Conservation (phyloP, 1,284 basidiomycete genomes). For the Cutaneotrichosporon cyanovorans region DNA sequence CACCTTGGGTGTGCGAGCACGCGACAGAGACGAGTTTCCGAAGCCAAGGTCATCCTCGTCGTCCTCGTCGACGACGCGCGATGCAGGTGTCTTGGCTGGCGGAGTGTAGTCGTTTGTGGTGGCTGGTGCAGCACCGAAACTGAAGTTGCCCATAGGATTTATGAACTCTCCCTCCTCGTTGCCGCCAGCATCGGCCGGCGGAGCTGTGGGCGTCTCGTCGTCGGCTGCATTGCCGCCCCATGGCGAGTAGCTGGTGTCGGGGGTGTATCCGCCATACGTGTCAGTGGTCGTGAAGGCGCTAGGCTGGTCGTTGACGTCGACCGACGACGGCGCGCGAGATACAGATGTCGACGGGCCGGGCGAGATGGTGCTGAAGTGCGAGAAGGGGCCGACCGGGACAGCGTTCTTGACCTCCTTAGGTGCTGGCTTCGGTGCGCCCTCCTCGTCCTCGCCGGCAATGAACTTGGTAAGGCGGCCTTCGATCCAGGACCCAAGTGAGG, state of each 20-base stretch:
- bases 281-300: neutral
- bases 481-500: slow-evolving; percentile 85
- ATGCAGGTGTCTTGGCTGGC: neutral
- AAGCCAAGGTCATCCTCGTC: slow-evolving; percentile 86
- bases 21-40: slow-evolving; percentile 58
- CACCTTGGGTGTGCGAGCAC: slow-evolving; percentile 39
- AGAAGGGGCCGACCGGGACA: slow-evolving; percentile 68
- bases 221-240: slow-evolving; percentile 9
- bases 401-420: slow-evolving; percentile 10
- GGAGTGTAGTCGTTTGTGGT: slow-evolving; percentile 2
- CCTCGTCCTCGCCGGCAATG: slow-evolving; percentile 72
- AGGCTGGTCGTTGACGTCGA: neutral
- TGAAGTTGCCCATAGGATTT: slow-evolving; percentile 13
- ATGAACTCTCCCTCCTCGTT: slow-evolving; percentile 56
- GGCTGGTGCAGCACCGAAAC: slow-evolving; percentile 3
- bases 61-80: slow-evolving; percentile 47
- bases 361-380: slow-evolving; percentile 89
- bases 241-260: slow-evolving; percentile 8
- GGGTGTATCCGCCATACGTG: neutral
- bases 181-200: slow-evolving; percentile 4
- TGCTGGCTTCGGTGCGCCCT: slow-evolving; percentile 35
- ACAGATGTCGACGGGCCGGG: slow-evolving; percentile 64
- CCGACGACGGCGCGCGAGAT: slow-evolving; percentile 25
- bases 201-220: slow-evolving; percentile 5
- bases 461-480: slow-evolving; percentile 94